phyloP scores from a whole-genome alignment of 208 protist genomes.

The Trypanosoma caninum region DNA sequence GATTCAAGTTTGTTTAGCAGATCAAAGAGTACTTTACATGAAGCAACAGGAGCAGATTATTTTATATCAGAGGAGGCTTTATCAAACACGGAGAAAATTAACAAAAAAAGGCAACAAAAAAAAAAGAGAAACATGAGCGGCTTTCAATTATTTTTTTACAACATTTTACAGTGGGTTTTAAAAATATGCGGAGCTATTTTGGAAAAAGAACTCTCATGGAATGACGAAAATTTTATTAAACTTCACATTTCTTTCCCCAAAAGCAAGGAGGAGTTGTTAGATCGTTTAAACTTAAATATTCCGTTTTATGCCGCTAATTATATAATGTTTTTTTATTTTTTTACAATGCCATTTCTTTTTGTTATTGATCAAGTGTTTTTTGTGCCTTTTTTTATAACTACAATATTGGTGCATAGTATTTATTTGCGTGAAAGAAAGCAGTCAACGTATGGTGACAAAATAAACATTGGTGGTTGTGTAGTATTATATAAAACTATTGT shows the following conservation, averaged over 20 bases:
- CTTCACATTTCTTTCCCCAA: constrained; percentile 48
- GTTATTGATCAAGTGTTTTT: constrained; percentile 61
- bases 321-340: constrained; percentile 48
- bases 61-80: too few species aligned
- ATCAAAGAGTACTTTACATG: too few species aligned
- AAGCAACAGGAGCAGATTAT: too few species aligned
- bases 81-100: background rate
- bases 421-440: constrained; percentile 27
- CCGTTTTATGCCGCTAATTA: constrained; percentile 85
- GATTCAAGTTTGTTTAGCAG: too few species aligned
- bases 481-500: constrained; percentile 48
- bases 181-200: constrained; percentile 31
- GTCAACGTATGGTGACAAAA: constrained; percentile 21
- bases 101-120: background rate
- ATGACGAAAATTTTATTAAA: constrained; percentile 54
- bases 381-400: constrained; percentile 31
- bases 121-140: background rate
- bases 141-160: background rate
- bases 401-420: constrained; percentile 42
- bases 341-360: constrained; percentile 63
- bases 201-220: constrained; percentile 70
- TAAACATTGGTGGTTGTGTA: constrained; percentile 29
- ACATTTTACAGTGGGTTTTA: background rate
- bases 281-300: constrained; percentile 77
- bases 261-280: constrained; percentile 37